Conservation (phyloP, 352 stramenopile genomes). For the Globisporangium acanthophoron region DNA sequence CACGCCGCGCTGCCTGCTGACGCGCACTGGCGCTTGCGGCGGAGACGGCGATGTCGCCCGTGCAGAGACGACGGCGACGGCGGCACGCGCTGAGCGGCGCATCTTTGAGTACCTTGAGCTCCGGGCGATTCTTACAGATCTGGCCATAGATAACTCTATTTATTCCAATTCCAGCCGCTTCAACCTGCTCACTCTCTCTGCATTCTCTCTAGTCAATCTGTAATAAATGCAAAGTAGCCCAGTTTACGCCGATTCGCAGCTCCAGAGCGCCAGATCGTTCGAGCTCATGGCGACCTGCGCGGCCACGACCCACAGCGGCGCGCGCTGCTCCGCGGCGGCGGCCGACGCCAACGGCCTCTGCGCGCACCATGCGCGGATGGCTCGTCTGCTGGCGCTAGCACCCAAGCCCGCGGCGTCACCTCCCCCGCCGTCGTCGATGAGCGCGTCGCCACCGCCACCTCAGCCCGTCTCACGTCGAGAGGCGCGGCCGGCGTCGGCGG, state of each 20-base stretch:
- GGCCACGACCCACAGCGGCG: conserved; percentile 61
- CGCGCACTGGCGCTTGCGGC: neutral
- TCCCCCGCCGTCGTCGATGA: neutral
- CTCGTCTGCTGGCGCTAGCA: conserved; percentile 71
- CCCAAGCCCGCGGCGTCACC: conserved; percentile 30
- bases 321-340: conserved; percentile 52
- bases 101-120: neutral
- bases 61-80: neutral
- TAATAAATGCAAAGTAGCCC: neutral
- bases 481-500: no score
- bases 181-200: no score
- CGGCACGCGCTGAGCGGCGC: conserved; percentile 1
- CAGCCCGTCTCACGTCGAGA: neutral
- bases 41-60: neutral
- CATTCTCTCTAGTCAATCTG: neutral
- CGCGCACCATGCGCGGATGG: conserved; percentile 75
- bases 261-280: neutral
- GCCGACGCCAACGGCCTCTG: conserved; percentile 39
- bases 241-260: neutral
- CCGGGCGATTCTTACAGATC: neutral
- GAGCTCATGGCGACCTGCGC: conserved; percentile 21
- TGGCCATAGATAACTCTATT: neutral
- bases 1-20: neutral
- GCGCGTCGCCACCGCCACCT: no score
- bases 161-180: no score